These are phyloP conservation scores for Penicillium maclennaniae DNA, from an alignment of 495 filamentous ascomycete genomes.

Conservation along the genomic window DNA sequence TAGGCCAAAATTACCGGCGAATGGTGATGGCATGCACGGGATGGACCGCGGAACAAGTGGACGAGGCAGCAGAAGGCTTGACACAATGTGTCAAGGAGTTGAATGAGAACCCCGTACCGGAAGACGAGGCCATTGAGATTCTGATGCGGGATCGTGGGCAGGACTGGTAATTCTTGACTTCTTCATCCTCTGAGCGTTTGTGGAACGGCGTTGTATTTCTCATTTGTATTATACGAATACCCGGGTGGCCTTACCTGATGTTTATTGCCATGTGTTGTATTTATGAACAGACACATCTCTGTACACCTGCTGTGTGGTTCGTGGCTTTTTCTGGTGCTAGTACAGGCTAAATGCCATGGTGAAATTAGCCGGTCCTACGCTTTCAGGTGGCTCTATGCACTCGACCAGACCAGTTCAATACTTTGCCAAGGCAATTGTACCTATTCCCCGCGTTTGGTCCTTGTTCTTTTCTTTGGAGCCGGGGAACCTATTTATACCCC, in stretches of 20 bases:
- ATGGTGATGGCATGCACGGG: conserved; percentile 49
- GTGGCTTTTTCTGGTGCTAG: not conserved
- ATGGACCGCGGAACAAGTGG: conserved; percentile 45
- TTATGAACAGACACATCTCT: conserved; percentile 7
- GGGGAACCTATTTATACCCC: not conserved
- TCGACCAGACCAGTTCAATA: not conserved
- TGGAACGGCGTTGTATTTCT: conserved; percentile 18
- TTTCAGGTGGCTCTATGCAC: not conserved
- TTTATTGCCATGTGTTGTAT: conserved; percentile 18
- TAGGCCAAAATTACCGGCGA: conserved; percentile 46
- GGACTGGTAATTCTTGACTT: conserved; percentile 37
- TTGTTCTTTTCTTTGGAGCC: not conserved
- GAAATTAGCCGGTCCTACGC: conserved; percentile 8
- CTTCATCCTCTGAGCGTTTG: conserved; percentile 20
- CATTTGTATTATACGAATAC: conserved; percentile 25
- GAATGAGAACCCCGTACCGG: conserved; percentile 45
- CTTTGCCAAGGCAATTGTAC: not conserved
- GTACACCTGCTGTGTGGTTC: not conserved
- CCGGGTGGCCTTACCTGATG: conserved; percentile 17
- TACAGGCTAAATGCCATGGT: conserved; percentile 13
- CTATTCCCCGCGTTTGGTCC: conserved; percentile 8
- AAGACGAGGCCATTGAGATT: conserved; percentile 47
- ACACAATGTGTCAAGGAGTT: conserved; percentile 47
- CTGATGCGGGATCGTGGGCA: conserved; percentile 48
- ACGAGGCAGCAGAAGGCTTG: conserved; percentile 45